Percentiles rank a stretch among this genome's conserved stretches.
phyloP scores from a whole-genome alignment of 2,329 filamentous ascomycete species.

The Fusarium graminum region DNA sequence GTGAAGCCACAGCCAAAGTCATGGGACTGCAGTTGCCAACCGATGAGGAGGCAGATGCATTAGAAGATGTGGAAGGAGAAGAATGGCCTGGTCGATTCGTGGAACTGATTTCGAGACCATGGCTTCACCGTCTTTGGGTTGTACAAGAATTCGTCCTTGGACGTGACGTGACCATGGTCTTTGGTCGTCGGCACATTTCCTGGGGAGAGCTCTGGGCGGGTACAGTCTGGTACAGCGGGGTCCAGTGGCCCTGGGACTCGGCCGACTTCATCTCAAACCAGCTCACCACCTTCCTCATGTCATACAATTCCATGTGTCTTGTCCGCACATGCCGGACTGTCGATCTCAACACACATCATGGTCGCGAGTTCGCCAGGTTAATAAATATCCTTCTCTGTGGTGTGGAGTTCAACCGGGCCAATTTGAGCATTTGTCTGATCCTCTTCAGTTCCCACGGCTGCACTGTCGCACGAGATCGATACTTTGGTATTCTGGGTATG shows the following conservation, averaged over 20 bases:
- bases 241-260: neutral
- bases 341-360: neutral
- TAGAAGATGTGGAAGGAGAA: neutral
- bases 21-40: neutral
- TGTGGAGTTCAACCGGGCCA: neutral
- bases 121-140: slow-evolving; percentile 28
- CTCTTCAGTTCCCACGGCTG: neutral
- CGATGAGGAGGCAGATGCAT: neutral
- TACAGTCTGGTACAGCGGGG: neutral
- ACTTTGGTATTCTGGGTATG: slow-evolving; percentile 23
- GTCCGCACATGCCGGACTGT: neutral
- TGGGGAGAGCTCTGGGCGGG: slow-evolving; percentile 20
- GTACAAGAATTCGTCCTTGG: slow-evolving; percentile 30
- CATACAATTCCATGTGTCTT: neutral
- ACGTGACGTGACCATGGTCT: slow-evolving; percentile 7
- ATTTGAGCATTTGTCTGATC: neutral
- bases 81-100: neutral
- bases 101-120: neutral
- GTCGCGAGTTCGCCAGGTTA: neutral
- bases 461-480: slow-evolving; percentile 5
- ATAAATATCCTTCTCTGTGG: neutral
- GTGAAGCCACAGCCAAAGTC: neutral
- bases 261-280: rapidly evolving
- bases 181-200: slow-evolving; percentile 1
- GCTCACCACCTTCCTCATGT: rapidly evolving